Percentiles rank a stretch among this genome's conserved stretches.
phyloP scores from a whole-genome alignment of 2,329 filamentous ascomycete genomes.

The Fusarium phyllophilum region DNA sequence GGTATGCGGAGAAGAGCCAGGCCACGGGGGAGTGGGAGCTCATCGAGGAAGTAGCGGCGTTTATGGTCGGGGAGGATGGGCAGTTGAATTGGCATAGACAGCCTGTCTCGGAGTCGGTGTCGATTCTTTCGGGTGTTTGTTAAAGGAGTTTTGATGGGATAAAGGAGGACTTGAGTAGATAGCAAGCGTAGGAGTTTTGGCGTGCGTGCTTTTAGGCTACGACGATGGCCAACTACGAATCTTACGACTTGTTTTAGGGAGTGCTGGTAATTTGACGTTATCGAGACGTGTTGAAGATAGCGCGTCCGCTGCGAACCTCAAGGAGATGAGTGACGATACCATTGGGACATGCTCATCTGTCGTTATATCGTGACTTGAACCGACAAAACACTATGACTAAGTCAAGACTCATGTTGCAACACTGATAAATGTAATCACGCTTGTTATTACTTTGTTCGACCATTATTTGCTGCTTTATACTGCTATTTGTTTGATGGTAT shows the following conservation, averaged over 20 bases:
- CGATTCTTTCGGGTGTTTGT: slow-evolving; percentile 41
- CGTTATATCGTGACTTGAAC: fast-evolving
- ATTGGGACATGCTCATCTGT: too few relatives aligned
- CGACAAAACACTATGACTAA: fast-evolving
- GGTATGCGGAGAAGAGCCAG: slow-evolving; percentile 48
- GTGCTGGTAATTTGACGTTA: background rate
- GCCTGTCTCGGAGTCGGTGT: slow-evolving; percentile 49
- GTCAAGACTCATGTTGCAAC: too few relatives aligned
- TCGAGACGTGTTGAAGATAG: background rate
- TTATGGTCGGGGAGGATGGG: slow-evolving; percentile 46
- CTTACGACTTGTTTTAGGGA: background rate
- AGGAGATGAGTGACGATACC: background rate
- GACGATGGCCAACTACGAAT: background rate
- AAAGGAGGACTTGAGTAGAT: background rate
- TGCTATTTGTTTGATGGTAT: background rate
- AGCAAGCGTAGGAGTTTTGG: slow-evolving; percentile 25
- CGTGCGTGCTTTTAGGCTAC: slow-evolving; percentile 18
- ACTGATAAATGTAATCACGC: fast-evolving
- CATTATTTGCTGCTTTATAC: background rate
- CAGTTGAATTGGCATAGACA: slow-evolving; percentile 49
- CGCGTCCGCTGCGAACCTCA: background rate
- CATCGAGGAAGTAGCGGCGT: slow-evolving; percentile 52
- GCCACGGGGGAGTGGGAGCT: slow-evolving; percentile 50
- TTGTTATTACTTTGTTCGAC: too few relatives aligned
- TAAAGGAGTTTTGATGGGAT: background rate